Base-by-base conservation (phyloP, 345 rosid genomes). In the Eucalyptus curtisii region DNA sequence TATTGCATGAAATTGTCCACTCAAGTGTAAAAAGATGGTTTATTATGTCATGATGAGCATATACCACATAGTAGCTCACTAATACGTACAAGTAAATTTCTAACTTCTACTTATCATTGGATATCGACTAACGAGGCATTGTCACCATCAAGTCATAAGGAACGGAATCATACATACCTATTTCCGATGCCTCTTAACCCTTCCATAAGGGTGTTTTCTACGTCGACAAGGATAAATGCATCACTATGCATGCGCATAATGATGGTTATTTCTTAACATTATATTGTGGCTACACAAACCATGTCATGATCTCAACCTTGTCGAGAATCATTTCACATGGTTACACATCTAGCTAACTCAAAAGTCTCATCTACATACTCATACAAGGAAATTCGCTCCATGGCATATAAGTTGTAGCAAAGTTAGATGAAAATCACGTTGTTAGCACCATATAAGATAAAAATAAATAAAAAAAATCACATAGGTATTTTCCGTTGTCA, bases 151-250 rank as follows among this genome's bases (percentile, higher is more conserved):
- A 61, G 33, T 61, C 31, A 61, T 2, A 0, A 14, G 31, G 68
- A n/a, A 61, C 2, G 4, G 1, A 13, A 30, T 27, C 68, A 61
- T 30, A 6, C 3, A 27, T 30, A 61, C 33, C 3, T 16, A 61
- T 13, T 61, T 61, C 33, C 8, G 0, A 30, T 0, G 17, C 16
- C 3, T 61, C 31, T 61, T 30, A 13, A n/a, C 33, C 16, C 16
- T 27, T 61, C 16, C 8, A 61, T 13, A 13, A 61, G 9, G 71
- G 71, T 13, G 17, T 61, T 13, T 13, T 61, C 71, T 25, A 61
- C 8, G 0, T 61, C 7, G 0, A 7, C 33, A 3, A 2, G 2
- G 17, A 30, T 30, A 61, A 30, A 6, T 30, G 30, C 16, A 7
- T n/a, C 4, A 61, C 31, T 30, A 6, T 27, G 30, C n/a, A 11